phyloP scores from a whole-genome alignment of 2,329 filamentous ascomycete genomes.

The Sporothrix euskadiensis region DNA sequence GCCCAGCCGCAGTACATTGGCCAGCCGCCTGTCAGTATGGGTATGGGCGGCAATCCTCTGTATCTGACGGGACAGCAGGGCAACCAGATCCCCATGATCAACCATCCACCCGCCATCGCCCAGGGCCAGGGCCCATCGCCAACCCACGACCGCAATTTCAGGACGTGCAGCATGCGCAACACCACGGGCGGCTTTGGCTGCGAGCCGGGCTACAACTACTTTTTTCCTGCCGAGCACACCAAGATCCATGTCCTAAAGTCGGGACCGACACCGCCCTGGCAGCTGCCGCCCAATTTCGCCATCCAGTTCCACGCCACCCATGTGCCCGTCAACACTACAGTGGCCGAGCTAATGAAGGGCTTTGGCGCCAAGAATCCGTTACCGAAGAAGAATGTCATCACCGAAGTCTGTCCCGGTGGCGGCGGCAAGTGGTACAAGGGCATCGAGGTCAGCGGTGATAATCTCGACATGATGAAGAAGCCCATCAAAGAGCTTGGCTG shows the following conservation, averaged over 20 bases:
- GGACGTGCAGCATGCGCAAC: slow-evolving; percentile 58
- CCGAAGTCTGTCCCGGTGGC: slow-evolving; percentile 57
- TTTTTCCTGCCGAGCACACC: slow-evolving; percentile 59
- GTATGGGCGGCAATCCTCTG: not conserved
- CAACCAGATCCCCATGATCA: slow-evolving; percentile 31
- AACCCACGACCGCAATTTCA: slow-evolving; percentile 47
- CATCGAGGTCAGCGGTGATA: slow-evolving; percentile 51
- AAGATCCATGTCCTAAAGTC: slow-evolving; percentile 61
- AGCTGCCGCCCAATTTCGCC: slow-evolving; percentile 45
- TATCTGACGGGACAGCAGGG: slow-evolving; percentile 30
- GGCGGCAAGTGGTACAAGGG: slow-evolving; percentile 62
- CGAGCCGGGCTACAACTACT: slow-evolving; percentile 64
- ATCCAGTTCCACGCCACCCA: slow-evolving; percentile 53
- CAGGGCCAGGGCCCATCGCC: slow-evolving; percentile 46
- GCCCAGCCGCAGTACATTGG: not conserved
- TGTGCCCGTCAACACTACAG: slow-evolving; percentile 54
- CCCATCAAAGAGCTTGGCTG: slow-evolving; percentile 60
- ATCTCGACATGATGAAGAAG: slow-evolving; percentile 51
- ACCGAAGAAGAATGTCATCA: slow-evolving; percentile 57
- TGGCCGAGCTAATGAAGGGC: slow-evolving; percentile 59
- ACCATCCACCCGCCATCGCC: slow-evolving; percentile 30
- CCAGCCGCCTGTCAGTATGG: not conserved
- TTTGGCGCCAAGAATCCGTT: slow-evolving; percentile 57
- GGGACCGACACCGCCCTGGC: slow-evolving; percentile 53
- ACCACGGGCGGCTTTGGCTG: slow-evolving; percentile 58